phyloP scores from a whole-genome alignment of 2,329 filamentous ascomycete genomes.

The Colletotrichum sp. region DNA sequence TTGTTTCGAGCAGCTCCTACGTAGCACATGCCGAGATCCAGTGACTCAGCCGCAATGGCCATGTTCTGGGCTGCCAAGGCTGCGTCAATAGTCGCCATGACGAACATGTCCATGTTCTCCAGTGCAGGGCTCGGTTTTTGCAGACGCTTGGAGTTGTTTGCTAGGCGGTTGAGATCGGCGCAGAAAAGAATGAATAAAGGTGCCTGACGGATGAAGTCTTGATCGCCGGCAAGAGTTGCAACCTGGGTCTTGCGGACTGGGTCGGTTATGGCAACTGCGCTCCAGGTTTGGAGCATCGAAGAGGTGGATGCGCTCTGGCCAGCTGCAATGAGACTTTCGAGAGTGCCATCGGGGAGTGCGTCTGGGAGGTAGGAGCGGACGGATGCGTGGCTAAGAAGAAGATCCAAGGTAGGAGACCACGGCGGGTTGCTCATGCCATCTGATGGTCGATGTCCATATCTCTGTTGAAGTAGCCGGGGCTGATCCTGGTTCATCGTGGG shows the following conservation, averaged over 20 bases:
- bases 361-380: slow-evolving; percentile 30
- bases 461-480: neutral
- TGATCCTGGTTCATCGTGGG: neutral
- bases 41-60: neutral
- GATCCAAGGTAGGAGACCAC: neutral
- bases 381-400: slow-evolving; percentile 32
- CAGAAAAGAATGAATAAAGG: slow-evolving; percentile 36
- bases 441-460: neutral
- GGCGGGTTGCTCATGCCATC: neutral
- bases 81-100: neutral
- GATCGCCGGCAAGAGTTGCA: slow-evolving; percentile 30
- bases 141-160: slow-evolving; percentile 22
- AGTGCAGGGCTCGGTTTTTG: neutral
- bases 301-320: slow-evolving; percentile 37
- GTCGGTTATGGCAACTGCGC: slow-evolving; percentile 31
- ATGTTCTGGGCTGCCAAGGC: neutral
- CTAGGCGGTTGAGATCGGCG: slow-evolving; percentile 34
- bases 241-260: slow-evolving; percentile 27
- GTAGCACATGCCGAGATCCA: neutral
- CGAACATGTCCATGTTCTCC: neutral
- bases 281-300: slow-evolving; percentile 38
- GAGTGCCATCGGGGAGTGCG: slow-evolving; percentile 24
- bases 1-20: neutral
- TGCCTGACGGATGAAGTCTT: slow-evolving; percentile 34
- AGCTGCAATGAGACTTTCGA: slow-evolving; percentile 34